phyloP scores from a whole-genome alignment of 805 yeast species.

The Yamadazyma sp. region DNA sequence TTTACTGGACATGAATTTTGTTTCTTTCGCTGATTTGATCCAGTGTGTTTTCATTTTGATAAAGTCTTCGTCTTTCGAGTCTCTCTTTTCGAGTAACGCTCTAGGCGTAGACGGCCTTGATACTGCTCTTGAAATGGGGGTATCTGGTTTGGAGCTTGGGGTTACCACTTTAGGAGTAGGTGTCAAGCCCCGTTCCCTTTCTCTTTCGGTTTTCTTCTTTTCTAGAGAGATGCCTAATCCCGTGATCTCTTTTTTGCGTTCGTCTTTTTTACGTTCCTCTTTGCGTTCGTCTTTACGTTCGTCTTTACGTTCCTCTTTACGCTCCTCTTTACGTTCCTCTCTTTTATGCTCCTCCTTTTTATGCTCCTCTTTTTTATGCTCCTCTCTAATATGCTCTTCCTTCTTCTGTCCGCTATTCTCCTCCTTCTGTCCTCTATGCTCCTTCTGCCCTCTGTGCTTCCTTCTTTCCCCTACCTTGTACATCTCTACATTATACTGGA shows the following conservation, averaged over 20 bases:
- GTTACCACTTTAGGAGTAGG: no score
- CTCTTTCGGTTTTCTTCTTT: background rate
- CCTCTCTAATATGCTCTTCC: background rate
- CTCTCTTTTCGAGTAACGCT: background rate
- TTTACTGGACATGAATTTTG: conserved; percentile 15
- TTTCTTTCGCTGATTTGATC: conserved; percentile 23
- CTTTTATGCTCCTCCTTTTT: background rate
- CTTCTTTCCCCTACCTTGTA: background rate
- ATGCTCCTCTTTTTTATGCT: background rate
- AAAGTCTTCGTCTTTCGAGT: conserved; percentile 6
- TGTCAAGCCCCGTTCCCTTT: no score
- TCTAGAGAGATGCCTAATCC: background rate
- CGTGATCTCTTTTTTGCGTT: background rate
- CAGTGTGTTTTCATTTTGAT: conserved; percentile 19
- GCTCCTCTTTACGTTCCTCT: no score
- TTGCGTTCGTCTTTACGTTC: no score
- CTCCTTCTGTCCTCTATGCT: background rate
- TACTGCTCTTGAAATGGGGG: background rate
- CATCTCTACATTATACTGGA: conserved; percentile 7
- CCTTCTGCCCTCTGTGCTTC: conserved; percentile 5
- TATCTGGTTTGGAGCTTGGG: background rate
- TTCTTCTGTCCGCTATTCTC: conserved; percentile 6
- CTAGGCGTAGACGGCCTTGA: background rate
- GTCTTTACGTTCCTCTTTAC: no score
- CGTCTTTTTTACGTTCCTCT: background rate